These are phyloP conservation scores for Phytophthora niederhauseri DNA, from an alignment of 352 stramenopile genomes.

Conservation along the genomic window DNA sequence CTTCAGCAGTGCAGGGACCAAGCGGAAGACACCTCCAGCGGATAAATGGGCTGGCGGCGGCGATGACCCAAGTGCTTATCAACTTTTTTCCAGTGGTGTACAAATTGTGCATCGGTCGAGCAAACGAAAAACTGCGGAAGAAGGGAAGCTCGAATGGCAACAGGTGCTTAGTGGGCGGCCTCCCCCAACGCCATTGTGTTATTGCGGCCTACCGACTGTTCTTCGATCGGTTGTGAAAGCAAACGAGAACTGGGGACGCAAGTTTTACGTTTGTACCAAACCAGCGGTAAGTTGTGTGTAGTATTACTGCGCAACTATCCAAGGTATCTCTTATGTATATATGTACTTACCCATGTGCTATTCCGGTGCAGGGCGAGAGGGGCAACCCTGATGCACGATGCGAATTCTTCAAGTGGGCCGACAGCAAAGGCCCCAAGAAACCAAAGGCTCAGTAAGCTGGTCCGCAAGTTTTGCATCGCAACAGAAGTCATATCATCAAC, in stretches of 20 bases:
- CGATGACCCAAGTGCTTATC: constrained; percentile 14
- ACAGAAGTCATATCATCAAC: constrained; percentile 9
- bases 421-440: constrained; percentile 42
- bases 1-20: constrained; percentile 36
- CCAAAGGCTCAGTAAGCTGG: constrained; percentile 10
- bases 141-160: constrained; percentile 54
- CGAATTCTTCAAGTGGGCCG: constrained; percentile 88
- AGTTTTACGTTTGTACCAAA: constrained; percentile 89
- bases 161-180: constrained; percentile 69
- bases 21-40: constrained; percentile 14
- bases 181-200: constrained; percentile 64
- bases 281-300: constrained; percentile 50
- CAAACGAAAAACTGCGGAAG: constrained; percentile 44
- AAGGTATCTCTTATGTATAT: too few species aligned
- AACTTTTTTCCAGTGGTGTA: constrained; percentile 14
- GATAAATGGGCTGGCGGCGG: constrained; percentile 1
- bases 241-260: constrained; percentile 84
- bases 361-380: constrained; percentile 64
- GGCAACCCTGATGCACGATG: constrained; percentile 77
- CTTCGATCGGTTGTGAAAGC: constrained; percentile 77
- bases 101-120: constrained; percentile 29
- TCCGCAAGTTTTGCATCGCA: background rate
- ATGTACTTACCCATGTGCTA: background rate
- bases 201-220: constrained; percentile 72
- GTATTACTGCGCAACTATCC: background rate